These are phyloP conservation scores for Friedmanniomyces simplex DNA, from an alignment of 495 filamentous ascomycete species.

Conservation along the genomic window DNA sequence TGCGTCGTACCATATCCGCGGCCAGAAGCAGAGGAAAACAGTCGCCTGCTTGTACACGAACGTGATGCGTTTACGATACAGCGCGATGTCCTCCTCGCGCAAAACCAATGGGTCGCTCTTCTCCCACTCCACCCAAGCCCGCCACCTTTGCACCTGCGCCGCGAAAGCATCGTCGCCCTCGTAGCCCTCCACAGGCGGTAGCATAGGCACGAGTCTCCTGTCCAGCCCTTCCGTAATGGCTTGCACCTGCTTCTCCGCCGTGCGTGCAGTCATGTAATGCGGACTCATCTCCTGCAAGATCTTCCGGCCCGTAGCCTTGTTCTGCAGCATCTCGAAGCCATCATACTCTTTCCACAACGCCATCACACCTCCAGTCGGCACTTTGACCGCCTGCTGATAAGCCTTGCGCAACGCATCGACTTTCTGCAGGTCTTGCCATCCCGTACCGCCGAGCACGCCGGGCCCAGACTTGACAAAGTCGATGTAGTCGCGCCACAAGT, in stretches of 20 bases:
- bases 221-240: slow-evolving; percentile 71
- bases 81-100: slow-evolving; percentile 60
- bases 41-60: slow-evolving; percentile 90
- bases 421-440: slow-evolving; percentile 96
- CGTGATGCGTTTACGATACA: slow-evolving; percentile 65
- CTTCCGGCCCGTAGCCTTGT: slow-evolving; percentile 86
- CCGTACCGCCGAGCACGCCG: slow-evolving; percentile 68
- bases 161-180: slow-evolving; percentile 78
- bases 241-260: slow-evolving; percentile 68
- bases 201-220: slow-evolving; percentile 63
- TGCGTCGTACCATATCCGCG: slow-evolving; percentile 91
- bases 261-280: slow-evolving; percentile 86
- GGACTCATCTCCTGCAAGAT: slow-evolving; percentile 85
- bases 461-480: slow-evolving; percentile 80
- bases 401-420: slow-evolving; percentile 85
- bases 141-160: slow-evolving; percentile 84
- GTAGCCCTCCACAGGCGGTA: slow-evolving; percentile 77
- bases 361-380: slow-evolving; percentile 72
- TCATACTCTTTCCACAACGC: slow-evolving; percentile 94
- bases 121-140: slow-evolving; percentile 88
- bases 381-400: slow-evolving; percentile 76
- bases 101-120: slow-evolving; percentile 82
- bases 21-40: slow-evolving; percentile 88
- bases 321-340: slow-evolving; percentile 81
- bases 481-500: slow-evolving; percentile 87